Conservation (phyloP, 768 basidiomycete genomes). For the Coprinopsis cinerea region DNA sequence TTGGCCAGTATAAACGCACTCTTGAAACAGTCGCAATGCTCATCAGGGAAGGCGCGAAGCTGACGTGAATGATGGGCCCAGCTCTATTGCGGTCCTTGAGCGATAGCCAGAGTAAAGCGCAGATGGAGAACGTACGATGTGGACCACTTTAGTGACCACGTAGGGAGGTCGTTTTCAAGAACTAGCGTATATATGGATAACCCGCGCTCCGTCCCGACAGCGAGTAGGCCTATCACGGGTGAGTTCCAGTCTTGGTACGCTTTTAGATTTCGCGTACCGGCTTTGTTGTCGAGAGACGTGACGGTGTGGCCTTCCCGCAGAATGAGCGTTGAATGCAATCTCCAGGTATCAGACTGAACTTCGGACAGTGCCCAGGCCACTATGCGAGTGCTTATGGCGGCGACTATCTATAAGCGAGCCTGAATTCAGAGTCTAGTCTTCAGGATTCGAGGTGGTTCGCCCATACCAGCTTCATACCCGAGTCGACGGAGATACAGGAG, state of each 20-base stretch:
- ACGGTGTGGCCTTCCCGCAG: slow-evolving; percentile 50
- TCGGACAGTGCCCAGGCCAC: slow-evolving; percentile 79
- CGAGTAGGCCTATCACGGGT: slow-evolving; percentile 59
- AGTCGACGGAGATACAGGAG: slow-evolving; percentile 63
- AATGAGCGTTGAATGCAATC: slow-evolving; percentile 75
- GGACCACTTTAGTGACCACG: slow-evolving; percentile 80
- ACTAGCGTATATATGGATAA: slow-evolving; percentile 74
- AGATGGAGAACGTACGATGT: slow-evolving; percentile 37
- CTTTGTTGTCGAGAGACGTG: slow-evolving; percentile 65
- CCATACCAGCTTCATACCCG: slow-evolving; percentile 81
- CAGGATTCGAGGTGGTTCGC: slow-evolving; percentile 25
- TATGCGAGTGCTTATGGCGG: slow-evolving; percentile 59
- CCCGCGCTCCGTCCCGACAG: slow-evolving; percentile 53
- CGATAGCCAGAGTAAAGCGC: slow-evolving; percentile 1
- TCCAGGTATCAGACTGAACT: slow-evolving; percentile 58
- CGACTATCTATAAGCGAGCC: slow-evolving; percentile 54
- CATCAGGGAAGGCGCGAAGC: slow-evolving; percentile 72
- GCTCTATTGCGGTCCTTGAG: slow-evolving; percentile 26
- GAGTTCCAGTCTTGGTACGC: slow-evolving; percentile 16
- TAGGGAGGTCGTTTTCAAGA: slow-evolving; percentile 76
- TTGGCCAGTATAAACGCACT: slow-evolving; percentile 31
- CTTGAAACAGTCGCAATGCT: slow-evolving; percentile 61
- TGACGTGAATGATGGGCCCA: slow-evolving; percentile 44
- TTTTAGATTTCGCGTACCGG: slow-evolving; percentile 41
- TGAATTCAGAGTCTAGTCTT: background rate